Conservation (phyloP, 2,329 filamentous ascomycete genomes). For the Neofusicoccum laricinum region DNA sequence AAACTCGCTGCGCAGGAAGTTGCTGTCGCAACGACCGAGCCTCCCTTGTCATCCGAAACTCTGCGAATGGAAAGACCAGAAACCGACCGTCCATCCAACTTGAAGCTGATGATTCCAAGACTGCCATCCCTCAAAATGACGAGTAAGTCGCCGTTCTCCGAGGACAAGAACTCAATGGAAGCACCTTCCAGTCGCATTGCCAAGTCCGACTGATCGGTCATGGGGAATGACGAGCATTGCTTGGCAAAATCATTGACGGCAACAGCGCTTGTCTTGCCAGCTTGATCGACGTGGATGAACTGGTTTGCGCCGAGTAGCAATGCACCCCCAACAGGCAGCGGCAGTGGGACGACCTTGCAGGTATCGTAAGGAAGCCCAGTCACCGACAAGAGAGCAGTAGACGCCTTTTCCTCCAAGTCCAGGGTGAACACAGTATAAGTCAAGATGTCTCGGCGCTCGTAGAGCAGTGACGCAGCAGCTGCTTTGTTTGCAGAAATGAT, state of each 20-base stretch:
- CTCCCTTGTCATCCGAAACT: slow-evolving; percentile 62
- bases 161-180: slow-evolving; percentile 70
- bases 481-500: slow-evolving; percentile 77
- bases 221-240: slow-evolving; percentile 75
- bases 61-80: slow-evolving; percentile 75
- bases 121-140: slow-evolving; percentile 74
- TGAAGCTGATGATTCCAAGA: slow-evolving; percentile 74
- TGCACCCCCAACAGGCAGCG: slow-evolving; percentile 82
- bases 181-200: slow-evolving; percentile 79
- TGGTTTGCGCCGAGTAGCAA: slow-evolving; percentile 86
- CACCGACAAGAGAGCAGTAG: slow-evolving; percentile 87
- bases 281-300: slow-evolving; percentile 92
- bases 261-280: slow-evolving; percentile 87
- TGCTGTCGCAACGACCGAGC: slow-evolving; percentile 57
- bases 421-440: slow-evolving; percentile 94
- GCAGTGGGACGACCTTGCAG: slow-evolving; percentile 76
- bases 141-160: slow-evolving; percentile 79
- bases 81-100: slow-evolving; percentile 85
- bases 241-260: slow-evolving; percentile 89
- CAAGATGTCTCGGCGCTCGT: slow-evolving; percentile 78
- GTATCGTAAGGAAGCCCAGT: slow-evolving; percentile 82
- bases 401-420: slow-evolving; percentile 88
- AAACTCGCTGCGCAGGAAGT: slow-evolving; percentile 70
- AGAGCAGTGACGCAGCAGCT: slow-evolving; percentile 69
- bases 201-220: slow-evolving; percentile 82